Conservation (phyloP, 106 monocot genomes). For the Acorus gramineus region DNA sequence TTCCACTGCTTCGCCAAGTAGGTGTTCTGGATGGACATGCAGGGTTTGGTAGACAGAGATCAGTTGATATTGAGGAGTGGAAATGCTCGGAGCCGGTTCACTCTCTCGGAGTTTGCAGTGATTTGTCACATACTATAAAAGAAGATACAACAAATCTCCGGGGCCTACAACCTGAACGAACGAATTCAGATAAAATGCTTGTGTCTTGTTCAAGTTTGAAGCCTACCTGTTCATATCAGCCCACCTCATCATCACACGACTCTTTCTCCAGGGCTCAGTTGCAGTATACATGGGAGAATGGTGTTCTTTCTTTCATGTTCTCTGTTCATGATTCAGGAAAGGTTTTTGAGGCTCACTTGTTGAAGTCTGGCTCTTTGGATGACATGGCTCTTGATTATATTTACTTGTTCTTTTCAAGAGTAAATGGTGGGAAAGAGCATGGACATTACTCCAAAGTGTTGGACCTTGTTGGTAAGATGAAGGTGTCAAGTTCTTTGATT, state of each 20-base stretch:
- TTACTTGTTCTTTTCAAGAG: conserved; percentile 42
- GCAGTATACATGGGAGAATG: conserved; percentile 33
- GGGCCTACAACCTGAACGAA: conserved; percentile 7
- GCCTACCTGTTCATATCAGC: conserved; percentile 20
- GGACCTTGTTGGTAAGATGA: conserved; percentile 60
- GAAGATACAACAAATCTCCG: not conserved
- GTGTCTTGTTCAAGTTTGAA: conserved; percentile 14
- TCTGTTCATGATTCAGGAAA: conserved; percentile 16
- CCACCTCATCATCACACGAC: conserved; percentile 4
- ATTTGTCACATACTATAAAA: conserved; percentile 5
- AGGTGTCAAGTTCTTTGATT: conserved; percentile 50
- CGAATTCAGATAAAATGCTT: conserved; percentile 7
- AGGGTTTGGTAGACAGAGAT: conserved; percentile 13
- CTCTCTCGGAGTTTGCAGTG: not conserved
- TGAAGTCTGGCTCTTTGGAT: conserved; percentile 24
- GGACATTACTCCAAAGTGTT: not conserved
- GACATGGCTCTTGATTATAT: conserved; percentile 37
- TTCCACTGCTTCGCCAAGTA: conserved; percentile 14
- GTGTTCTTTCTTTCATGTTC: conserved; percentile 38
- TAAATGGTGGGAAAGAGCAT: conserved; percentile 3
- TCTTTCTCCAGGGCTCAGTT: conserved; percentile 37
- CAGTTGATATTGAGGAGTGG: not conserved
- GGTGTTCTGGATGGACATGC: conserved; percentile 7
- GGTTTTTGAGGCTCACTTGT: conserved; percentile 27
- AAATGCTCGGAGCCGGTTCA: conserved; percentile 3